These are phyloP conservation scores for Fusarium succisae DNA, from an alignment of 2,329 filamentous ascomycete species.

Conservation along the genomic window DNA sequence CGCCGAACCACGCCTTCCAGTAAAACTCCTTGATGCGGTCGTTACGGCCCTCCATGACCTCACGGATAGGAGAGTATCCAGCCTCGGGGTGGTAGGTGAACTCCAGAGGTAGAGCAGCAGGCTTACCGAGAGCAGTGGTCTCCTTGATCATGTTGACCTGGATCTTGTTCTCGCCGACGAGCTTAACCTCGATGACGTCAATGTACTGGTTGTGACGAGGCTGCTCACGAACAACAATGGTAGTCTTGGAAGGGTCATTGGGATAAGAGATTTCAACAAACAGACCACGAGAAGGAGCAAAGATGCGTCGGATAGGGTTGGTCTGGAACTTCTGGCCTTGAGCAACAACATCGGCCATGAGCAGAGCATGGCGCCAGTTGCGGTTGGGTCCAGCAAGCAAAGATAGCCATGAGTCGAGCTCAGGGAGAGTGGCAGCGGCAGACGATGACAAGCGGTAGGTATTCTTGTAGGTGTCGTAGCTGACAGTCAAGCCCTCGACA, in stretches of 20 bases:
- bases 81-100: slow-evolving; percentile 96
- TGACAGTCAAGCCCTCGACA: slow-evolving; percentile 85
- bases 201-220: slow-evolving; percentile 85
- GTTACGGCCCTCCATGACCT: slow-evolving; percentile 95
- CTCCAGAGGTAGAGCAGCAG: slow-evolving; percentile 83
- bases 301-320: slow-evolving; percentile 92
- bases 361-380: slow-evolving; percentile 94
- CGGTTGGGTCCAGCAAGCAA: slow-evolving; percentile 86
- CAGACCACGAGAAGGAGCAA: slow-evolving; percentile 85
- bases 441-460: slow-evolving; percentile 85
- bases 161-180: slow-evolving; percentile 81
- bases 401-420: slow-evolving; percentile 84
- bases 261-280: slow-evolving; percentile 88
- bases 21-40: slow-evolving; percentile 99
- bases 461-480: slow-evolving; percentile 79
- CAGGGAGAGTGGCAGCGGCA: slow-evolving; percentile 77
- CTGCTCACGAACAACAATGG: slow-evolving; percentile 88
- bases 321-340: slow-evolving; percentile 98
- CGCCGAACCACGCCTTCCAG: slow-evolving; percentile 96
- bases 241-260: slow-evolving; percentile 82
- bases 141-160: slow-evolving; percentile 92
- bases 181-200: slow-evolving; percentile 86
- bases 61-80: slow-evolving; percentile 95
- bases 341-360: slow-evolving; percentile 91
- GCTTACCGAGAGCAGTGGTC: slow-evolving; percentile 82